Conservation (phyloP, 2,329 filamentous ascomycete genomes). For the Nigrospora osmanthi region DNA sequence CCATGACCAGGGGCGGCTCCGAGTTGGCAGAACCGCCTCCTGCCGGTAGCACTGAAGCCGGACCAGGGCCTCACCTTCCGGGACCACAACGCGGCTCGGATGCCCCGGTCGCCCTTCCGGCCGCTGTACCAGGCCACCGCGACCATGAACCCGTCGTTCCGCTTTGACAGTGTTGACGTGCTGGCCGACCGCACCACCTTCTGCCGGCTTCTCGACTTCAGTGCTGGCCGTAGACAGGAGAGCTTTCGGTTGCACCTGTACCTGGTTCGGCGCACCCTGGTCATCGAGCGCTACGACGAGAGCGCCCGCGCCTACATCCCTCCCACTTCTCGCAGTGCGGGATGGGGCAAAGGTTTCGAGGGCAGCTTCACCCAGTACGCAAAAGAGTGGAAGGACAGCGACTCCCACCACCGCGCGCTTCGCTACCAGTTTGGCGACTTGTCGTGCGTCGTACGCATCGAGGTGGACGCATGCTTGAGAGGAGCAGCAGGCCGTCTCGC, state of each 20-base stretch:
- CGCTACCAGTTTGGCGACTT: no score
- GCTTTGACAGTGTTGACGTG: slow-evolving; percentile 19
- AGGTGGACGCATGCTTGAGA: background rate
- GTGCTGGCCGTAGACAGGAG: slow-evolving; percentile 1
- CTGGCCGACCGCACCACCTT: slow-evolving; percentile 19
- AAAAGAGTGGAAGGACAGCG: no score
- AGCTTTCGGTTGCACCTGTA: slow-evolving; percentile 10
- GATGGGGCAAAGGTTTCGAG: no score
- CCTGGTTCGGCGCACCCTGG: slow-evolving; percentile 7
- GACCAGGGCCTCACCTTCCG: slow-evolving; percentile 1
- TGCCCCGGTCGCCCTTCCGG: slow-evolving; percentile 16
- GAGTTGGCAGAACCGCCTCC: no score
- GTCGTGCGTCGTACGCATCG: no score
- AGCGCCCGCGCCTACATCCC: slow-evolving; percentile 1
- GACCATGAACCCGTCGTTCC: slow-evolving; percentile 11
- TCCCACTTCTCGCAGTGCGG: background rate
- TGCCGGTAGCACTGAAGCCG: no score
- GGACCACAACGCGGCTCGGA: slow-evolving; percentile 7
- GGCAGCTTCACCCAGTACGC: no score
- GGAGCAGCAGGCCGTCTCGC: background rate
- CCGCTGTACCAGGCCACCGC: slow-evolving; percentile 17
- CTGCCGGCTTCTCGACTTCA: slow-evolving; percentile 15
- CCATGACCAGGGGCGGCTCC: no score
- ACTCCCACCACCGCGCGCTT: no score
- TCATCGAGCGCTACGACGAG: slow-evolving; percentile 8